Base-by-base conservation (phyloP, 768 basidiomycete genomes). In the Nidula microcarpa region DNA sequence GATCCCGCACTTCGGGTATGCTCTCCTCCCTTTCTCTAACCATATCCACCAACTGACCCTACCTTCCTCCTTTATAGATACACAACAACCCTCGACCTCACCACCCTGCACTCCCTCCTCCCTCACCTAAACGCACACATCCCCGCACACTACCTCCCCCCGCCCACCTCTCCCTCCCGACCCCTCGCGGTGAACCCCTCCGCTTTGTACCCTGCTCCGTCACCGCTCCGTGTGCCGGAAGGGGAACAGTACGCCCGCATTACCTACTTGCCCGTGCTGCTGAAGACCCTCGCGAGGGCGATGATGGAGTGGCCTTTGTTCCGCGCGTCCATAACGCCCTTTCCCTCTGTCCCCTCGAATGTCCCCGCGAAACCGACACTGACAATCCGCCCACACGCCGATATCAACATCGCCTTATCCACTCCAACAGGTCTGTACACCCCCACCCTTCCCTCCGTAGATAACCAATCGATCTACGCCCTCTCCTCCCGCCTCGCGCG, bases 301-400 rank as follows among this genome's bases (percentile, higher is more conserved):
- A 90, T 94, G 89, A 70, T 78, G 55, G 84, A 90, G 63, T 91
- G 92, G 90, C 91, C 93, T 0, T 70, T 94, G 47, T 82, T 95
- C 75, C 80, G 89, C 13, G 78, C 88, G 16, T 86, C 87, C 33
- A 85, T 93, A 61, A 82, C 86, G 0, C 77, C 78, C 0, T 36
- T 61, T 18, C 43, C 65, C 4, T 30, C 62, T 7, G 53, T 62
- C 18, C 48, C 61, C 2, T 43, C 66, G 4, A 14, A 8, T 16
- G 43, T 39, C 8, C 30, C 50, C 17, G 35, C 50, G 17, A 91
- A 86, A 65, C 89, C 89, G 0, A 82, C 82, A 0, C 72, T 92
- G 6, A 87, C 84, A 2, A 64, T 94, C 53, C 89, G 91, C 17
- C 84, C 86, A 11, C 76, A 78, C 50, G 79, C 89, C 3, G 91